Conservation (phyloP, 2,329 filamentous ascomycete genomes). For the Aspergillus sp. region DNA sequence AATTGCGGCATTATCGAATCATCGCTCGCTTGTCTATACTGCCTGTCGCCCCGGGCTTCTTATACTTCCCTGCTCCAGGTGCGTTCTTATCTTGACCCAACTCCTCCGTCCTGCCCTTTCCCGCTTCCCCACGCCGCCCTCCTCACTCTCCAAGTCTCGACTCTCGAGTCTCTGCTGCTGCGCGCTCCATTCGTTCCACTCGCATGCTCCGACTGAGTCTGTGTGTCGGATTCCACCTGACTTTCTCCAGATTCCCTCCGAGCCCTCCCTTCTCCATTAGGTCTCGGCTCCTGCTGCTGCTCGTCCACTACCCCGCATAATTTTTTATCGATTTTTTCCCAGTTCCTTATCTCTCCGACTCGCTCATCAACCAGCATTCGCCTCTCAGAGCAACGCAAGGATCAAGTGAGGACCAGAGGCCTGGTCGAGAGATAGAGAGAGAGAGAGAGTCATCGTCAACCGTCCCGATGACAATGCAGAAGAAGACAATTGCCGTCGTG, state of each 20-base stretch:
- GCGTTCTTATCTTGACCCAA: slow-evolving; percentile 1
- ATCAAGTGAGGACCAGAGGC: not conserved
- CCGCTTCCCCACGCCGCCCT: not conserved
- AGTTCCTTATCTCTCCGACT: slow-evolving; percentile 3
- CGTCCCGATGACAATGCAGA: slow-evolving; percentile 43
- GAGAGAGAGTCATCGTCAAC: not conserved
- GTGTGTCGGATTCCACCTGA: slow-evolving; percentile 15
- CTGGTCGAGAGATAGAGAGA: not conserved
- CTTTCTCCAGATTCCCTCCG: slow-evolving; percentile 16
- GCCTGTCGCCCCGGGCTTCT: not conserved
- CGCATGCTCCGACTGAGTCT: not conserved
- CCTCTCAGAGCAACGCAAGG: not conserved
- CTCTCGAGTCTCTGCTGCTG: not conserved
- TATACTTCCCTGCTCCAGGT: slow-evolving; percentile 9
- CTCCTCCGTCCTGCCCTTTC: not conserved
- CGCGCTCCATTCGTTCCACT: slow-evolving; percentile 4
- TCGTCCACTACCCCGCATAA: slow-evolving; percentile 19
- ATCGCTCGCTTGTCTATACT: not conserved
- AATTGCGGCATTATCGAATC: slow-evolving; percentile 23
- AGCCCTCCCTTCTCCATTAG: slow-evolving; percentile 17
- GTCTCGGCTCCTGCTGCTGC: slow-evolving; percentile 9
- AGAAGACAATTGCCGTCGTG: slow-evolving; percentile 88
- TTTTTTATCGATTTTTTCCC: slow-evolving; percentile 10
- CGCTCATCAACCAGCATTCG: slow-evolving; percentile 2
- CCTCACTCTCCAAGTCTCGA: not conserved